Percentiles rank a stretch among this genome's conserved stretches.
Conservation (phyloP, 768 basidiomycete genomes). For the Kwoniella botswanensis region DNA sequence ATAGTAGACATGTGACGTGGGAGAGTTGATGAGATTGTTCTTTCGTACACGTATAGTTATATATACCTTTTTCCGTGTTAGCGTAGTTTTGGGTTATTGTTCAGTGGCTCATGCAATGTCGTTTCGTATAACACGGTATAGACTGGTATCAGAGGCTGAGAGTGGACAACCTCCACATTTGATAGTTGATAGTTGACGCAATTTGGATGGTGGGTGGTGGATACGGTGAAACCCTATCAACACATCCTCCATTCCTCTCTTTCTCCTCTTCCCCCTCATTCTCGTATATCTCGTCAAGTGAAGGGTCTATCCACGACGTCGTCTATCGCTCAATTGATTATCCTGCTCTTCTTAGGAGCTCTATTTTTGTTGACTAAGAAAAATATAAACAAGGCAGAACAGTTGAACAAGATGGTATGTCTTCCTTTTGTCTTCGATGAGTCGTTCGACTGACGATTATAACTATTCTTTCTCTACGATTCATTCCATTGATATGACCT, state of each 20-base stretch:
- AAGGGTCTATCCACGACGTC: background rate
- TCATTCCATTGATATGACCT: too few species aligned
- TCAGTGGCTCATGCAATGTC: background rate
- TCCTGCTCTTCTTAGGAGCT: slow-evolving; percentile 7
- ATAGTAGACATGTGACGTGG: slow-evolving; percentile 41
- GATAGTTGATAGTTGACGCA: background rate
- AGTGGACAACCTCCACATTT: slow-evolving; percentile 20
- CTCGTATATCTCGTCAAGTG: background rate
- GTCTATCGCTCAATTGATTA: background rate
- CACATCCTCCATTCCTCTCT: background rate
- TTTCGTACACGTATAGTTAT: background rate
- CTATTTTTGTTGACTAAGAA: background rate
- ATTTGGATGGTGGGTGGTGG: background rate
- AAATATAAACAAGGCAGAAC: background rate
- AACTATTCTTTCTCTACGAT: too few species aligned
- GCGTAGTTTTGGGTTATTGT: background rate
- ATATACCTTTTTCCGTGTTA: background rate
- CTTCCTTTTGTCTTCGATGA: background rate
- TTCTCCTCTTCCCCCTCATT: background rate
- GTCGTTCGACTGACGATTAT: background rate
- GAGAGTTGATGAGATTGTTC: background rate
- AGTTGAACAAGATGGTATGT: slow-evolving; percentile 11
- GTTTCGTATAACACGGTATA: background rate
- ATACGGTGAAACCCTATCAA: slow-evolving; percentile 1
- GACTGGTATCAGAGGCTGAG: background rate